Evolutionary conservation across 345 rosid genomes (phyloP).

Genomic region (Brassica cretica): DNA sequence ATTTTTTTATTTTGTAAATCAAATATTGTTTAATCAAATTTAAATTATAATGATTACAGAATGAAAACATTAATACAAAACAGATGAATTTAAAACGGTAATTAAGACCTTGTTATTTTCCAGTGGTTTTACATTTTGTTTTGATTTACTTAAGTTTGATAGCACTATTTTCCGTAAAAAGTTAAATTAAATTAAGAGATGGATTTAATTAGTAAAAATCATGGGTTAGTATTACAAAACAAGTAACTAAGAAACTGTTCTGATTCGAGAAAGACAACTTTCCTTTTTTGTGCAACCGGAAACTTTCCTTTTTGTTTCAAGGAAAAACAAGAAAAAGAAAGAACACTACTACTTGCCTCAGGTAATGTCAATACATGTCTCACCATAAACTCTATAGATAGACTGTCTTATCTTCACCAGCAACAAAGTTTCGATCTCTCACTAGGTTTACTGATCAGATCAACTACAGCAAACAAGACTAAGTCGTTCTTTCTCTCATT

Average conservation of each 20-base stretch:
- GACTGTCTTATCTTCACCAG: not conserved
- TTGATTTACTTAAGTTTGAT: not conserved
- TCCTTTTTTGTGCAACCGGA: not conserved
- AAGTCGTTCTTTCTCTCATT: not conserved
- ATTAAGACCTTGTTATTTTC: not conserved
- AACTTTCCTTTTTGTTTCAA: no score
- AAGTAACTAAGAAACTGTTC: not conserved
- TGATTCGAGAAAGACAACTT: not conserved
- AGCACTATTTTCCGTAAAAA: not conserved
- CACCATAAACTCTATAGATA: slow-evolving; percentile 22
- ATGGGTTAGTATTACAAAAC: not conserved
- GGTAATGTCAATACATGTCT: not conserved
- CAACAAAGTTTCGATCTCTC: not conserved
- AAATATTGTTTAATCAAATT: no score
- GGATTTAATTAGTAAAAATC: no score
- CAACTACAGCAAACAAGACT: not conserved
- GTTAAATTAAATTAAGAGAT: no score
- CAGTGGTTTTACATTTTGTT: not conserved
- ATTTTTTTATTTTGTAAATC: no score
- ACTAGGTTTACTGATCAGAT: not conserved
- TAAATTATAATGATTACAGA: not conserved
- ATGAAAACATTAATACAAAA: no score
- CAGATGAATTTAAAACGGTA: no score
- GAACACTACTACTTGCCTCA: not conserved
- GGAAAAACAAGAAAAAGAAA: slow-evolving; percentile 3